These are phyloP conservation scores for Rhodamnia argentea DNA, from an alignment of 345 rosid genomes.

Conservation along the genomic window DNA sequence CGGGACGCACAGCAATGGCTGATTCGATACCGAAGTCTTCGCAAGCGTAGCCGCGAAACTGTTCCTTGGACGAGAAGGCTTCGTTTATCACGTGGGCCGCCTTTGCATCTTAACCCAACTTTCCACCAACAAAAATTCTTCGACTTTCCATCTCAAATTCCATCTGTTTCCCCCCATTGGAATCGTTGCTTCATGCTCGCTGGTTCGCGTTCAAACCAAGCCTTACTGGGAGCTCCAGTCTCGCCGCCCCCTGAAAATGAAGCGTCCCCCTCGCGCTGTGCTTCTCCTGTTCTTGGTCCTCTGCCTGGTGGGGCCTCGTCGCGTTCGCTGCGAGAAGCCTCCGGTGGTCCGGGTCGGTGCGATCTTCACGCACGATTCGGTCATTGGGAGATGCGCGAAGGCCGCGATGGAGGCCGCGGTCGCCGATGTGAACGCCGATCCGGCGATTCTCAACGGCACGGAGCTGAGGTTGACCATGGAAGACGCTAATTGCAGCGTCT, in stretches of 20 bases:
- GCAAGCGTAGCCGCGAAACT: neutral
- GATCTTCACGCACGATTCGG: constrained; percentile 56
- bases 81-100: neutral
- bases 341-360: constrained; percentile 57
- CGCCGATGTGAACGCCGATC: constrained; percentile 45
- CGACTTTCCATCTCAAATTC: neutral
- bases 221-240: neutral
- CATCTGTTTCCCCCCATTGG: neutral
- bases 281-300: constrained; percentile 7
- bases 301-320: constrained; percentile 3
- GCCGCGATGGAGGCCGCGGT: constrained; percentile 59
- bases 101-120: neutral
- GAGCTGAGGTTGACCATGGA: constrained; percentile 26
- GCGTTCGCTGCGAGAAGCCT: constrained; percentile 22
- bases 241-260: neutral
- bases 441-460: constrained; percentile 41
- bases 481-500: constrained; percentile 56
- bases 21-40: neutral
- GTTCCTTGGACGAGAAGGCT: neutral
- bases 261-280: neutral
- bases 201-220: neutral
- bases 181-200: neutral
- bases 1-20: neutral
- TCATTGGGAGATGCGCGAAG: constrained; percentile 73
- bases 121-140: neutral